phyloP scores from a whole-genome alignment of 768 basidiomycete genomes.

The Russula olivacea region DNA sequence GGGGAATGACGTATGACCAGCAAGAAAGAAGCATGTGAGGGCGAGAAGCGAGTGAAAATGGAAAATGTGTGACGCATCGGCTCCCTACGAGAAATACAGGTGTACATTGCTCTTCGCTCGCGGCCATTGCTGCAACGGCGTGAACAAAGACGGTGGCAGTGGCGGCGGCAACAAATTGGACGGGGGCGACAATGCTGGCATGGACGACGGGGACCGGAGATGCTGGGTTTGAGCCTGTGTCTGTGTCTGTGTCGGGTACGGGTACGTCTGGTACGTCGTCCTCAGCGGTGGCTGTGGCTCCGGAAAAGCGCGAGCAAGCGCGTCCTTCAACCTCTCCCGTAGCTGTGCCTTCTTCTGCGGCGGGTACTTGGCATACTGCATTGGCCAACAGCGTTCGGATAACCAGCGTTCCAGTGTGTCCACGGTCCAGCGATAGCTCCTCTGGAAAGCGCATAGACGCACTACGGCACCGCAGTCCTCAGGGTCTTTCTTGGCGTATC shows the following conservation, averaged over 20 bases:
- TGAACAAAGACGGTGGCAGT: background rate
- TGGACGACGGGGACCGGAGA: background rate
- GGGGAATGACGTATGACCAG: background rate
- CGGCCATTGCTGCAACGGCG: background rate
- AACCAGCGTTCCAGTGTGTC: constrained; percentile 54
- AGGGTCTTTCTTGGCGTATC: constrained; percentile 58
- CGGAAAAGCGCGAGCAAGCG: constrained; percentile 4
- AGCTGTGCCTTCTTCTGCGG: constrained; percentile 41
- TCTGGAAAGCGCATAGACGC: constrained; percentile 50
- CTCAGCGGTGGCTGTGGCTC: background rate
- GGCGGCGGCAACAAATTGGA: background rate
- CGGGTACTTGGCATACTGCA: constrained; percentile 52
- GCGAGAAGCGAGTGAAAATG: background rate
- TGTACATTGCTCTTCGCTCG: background rate
- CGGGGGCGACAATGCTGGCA: no score
- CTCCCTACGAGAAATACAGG: background rate
- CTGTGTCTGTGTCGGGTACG: background rate
- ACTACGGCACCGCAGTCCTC: constrained; percentile 62
- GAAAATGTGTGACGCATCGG: background rate
- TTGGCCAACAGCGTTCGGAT: constrained; percentile 50
- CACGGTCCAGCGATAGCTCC: constrained; percentile 50
- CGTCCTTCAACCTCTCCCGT: constrained; percentile 39
- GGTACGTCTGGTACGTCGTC: no score
- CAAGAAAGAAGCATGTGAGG: background rate
- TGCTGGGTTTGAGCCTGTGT: background rate